Evolutionary conservation across 192 early-diverging fungal species (phyloP).

Genomic region (Rhizophagus sp.): DNA sequence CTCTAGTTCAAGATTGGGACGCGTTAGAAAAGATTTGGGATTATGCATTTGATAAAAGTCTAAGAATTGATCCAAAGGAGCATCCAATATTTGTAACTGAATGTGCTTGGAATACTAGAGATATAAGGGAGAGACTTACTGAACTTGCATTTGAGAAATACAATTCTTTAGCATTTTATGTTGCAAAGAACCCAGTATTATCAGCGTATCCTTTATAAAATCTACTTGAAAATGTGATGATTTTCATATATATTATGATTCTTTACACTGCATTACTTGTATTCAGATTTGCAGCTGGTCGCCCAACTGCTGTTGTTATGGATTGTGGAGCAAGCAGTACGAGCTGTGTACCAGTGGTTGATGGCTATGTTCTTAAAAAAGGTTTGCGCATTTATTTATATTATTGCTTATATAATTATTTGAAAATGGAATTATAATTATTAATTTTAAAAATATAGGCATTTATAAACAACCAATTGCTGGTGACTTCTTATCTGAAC

Average conservation of each 20-base stretch:
- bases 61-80: conserved; percentile 75
- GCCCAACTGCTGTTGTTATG: conserved; percentile 85
- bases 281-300: conserved; percentile 83
- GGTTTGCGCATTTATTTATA: conserved; percentile 38
- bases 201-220: conserved; percentile 64
- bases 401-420: conserved; percentile 2
- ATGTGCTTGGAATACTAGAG: conserved; percentile 87
- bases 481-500: conserved; percentile 81
- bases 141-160: conserved; percentile 97
- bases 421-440: background rate
- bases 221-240: background rate
- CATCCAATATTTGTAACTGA: conserved; percentile 93
- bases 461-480: conserved; percentile 71
- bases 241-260: background rate
- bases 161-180: conserved; percentile 89
- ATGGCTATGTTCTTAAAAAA: conserved; percentile 95
- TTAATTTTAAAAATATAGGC: conserved; percentile 29
- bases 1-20: conserved; percentile 91
- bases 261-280: conserved; percentile 16
- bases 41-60: conserved; percentile 69
- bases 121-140: conserved; percentile 80
- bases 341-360: conserved; percentile 93
- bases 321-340: conserved; percentile 89
- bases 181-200: conserved; percentile 89
- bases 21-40: conserved; percentile 90